Conservation (phyloP, 2,329 filamentous ascomycete species). For the Fusarium austroafricanum region DNA sequence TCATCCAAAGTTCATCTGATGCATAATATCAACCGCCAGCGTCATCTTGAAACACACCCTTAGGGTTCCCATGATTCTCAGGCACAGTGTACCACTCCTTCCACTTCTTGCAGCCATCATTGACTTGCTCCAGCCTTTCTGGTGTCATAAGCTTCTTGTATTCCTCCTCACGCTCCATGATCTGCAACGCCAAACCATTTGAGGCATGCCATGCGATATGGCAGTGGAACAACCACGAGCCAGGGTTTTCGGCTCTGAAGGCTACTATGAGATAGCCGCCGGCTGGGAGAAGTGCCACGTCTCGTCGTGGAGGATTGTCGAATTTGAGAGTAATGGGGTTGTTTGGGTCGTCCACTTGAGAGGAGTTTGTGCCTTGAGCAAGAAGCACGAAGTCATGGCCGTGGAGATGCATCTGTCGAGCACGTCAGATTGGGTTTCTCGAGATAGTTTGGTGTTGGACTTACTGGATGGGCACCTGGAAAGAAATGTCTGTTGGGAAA, state of each 20-base stretch:
- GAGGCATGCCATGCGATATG: conserved; percentile 31
- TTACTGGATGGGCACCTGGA: conserved; percentile 17
- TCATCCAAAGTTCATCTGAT: no score
- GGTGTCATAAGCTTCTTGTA: conserved; percentile 12
- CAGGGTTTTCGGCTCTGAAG: conserved; percentile 22
- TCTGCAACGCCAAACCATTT: conserved; percentile 22
- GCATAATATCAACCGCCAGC: conserved; percentile 9
- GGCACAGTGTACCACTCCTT: conserved; percentile 17
- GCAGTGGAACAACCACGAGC: conserved; percentile 28
- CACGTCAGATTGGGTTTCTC: not conserved
- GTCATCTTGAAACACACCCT: conserved; percentile 5
- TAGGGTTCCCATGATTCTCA: conserved; percentile 5
- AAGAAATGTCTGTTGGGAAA: conserved; percentile 1
- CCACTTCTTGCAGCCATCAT: conserved; percentile 21
- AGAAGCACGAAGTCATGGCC: conserved; percentile 27
- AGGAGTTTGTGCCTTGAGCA: conserved; percentile 12
- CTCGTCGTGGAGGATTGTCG: conserved; percentile 21
- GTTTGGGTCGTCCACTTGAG: not conserved
- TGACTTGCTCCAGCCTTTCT: conserved; percentile 9
- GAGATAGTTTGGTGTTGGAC: not conserved
- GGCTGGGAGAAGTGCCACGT: conserved; percentile 17
- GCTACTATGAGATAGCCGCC: conserved; percentile 23
- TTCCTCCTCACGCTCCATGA: conserved; percentile 23
- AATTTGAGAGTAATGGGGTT: conserved; percentile 5
- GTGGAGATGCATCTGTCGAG: conserved; percentile 4